Conservation (phyloP, 768 basidiomycete genomes). For the Lentinula detonsa region DNA sequence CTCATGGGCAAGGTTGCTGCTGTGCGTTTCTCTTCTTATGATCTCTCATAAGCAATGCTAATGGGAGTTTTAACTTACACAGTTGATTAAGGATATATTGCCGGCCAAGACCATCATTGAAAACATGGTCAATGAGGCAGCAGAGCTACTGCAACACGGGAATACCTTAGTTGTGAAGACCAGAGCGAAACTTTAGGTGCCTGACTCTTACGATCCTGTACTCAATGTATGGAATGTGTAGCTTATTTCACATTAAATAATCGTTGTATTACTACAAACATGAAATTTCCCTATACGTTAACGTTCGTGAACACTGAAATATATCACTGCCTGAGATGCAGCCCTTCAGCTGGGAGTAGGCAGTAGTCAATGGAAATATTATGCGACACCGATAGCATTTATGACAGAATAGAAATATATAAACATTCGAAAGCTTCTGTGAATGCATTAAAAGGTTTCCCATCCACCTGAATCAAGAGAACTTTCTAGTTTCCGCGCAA, state of each 20-base stretch:
- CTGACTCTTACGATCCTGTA: neutral
- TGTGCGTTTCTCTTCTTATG: constrained; percentile 6
- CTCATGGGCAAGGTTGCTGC: constrained; percentile 81
- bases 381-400: neutral
- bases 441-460: constrained; percentile 61
- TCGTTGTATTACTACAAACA: too few relatives aligned
- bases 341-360: too few relatives aligned
- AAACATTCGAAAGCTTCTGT: neutral
- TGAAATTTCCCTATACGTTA: too few relatives aligned
- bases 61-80: neutral
- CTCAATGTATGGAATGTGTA: neutral
- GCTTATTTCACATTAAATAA: neutral
- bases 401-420: neutral
- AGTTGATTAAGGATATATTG: constrained; percentile 63
- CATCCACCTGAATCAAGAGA: constrained; percentile 89
- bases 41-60: neutral
- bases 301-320: too few relatives aligned
- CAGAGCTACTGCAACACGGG: constrained; percentile 35
- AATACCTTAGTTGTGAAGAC: constrained; percentile 28
- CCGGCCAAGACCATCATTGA: constrained; percentile 84
- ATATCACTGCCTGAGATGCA: too few relatives aligned
- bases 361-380: neutral
- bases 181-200: constrained; percentile 18
- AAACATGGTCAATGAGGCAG: constrained; percentile 64
- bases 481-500: constrained; percentile 85